Base-by-base conservation (phyloP, 306 rosid species). In the Heteromeles arbutifolia region DNA sequence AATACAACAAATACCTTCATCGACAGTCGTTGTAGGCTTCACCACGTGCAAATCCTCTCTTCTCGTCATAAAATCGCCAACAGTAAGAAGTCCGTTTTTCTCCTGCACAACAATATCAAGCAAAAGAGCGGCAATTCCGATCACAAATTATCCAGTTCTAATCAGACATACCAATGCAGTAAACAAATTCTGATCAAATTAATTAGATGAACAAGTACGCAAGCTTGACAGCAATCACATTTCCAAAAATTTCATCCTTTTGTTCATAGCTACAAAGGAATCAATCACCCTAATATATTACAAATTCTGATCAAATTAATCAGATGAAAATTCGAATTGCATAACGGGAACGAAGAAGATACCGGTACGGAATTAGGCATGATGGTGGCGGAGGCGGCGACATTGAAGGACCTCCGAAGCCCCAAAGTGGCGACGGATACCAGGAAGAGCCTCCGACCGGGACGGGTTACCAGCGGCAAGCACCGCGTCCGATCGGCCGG, bases 41-140 rank as follows among this genome's bases (percentile, higher is more conserved):
- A 95, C 99, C 66, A 86, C 96, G 76, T 79, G 90, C 71, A 95
- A 83, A 11, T 92, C 83, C 75, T 86, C 93, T 86, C 81, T 85
- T 81, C 77, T 86, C 15, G 97, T 92, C 99, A 95, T 95, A 65
- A 92, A 95, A 66, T 95, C 97, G 79, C 99, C 99, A 79, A 95
- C 99, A 2, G 85, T 92, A 75, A 86, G 86, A 11, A 83, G 77
- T 73, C 88, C 96, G 87, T 73, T 80, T 79, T 80, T 90, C 68
- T 93, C 80, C 97, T 95, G 83, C 76, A 81, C 39, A 65, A 81
- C 37, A 39, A 15, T 63, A 65, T 21, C 22, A 19, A 7, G 34
- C 41, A 10, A 71, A 52, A 3, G 9, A 66, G 31, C 2, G 5
- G 34, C 32, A 34, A 66, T 52, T 41, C 17, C 2, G 63, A 22